Evolutionary conservation across 441 rosid genomes (phyloP).

Genomic region (Arabidopsis hybrid): DNA sequence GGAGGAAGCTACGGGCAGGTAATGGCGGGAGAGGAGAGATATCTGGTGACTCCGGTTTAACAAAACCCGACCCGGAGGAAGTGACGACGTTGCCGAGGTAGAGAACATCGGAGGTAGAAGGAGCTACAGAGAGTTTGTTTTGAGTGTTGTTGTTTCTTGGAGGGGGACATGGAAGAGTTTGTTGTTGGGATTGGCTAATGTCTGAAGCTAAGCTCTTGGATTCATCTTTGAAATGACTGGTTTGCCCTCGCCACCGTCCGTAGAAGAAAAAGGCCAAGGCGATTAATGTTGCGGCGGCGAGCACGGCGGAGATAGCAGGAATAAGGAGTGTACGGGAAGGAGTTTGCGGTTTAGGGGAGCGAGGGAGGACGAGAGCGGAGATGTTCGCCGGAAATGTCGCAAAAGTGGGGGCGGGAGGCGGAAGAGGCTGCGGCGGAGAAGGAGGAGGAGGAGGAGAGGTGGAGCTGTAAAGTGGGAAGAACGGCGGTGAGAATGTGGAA

Average conservation of each 20-base stretch:
- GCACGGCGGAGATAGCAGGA: slow-evolving; percentile 60
- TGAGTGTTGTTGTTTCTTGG: slow-evolving; percentile 35
- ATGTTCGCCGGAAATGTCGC: slow-evolving; percentile 96
- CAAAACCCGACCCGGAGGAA: slow-evolving; percentile 47
- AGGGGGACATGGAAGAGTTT: slow-evolving; percentile 32
- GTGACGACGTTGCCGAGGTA: slow-evolving; percentile 67
- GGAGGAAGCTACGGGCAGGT: slow-evolving; percentile 43
- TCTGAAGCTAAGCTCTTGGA: slow-evolving; percentile 50
- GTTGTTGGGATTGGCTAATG: slow-evolving; percentile 31
- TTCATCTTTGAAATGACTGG: slow-evolving; percentile 38
- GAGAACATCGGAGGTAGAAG: slow-evolving; percentile 43
- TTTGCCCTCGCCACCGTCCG: slow-evolving; percentile 52
- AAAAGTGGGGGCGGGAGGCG: slow-evolving; percentile 64
- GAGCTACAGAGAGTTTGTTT: slow-evolving; percentile 47
- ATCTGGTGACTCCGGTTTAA: slow-evolving; percentile 87
- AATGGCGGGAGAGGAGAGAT: slow-evolving; percentile 89
- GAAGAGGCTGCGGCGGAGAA: slow-evolving; percentile 59
- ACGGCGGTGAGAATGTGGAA: slow-evolving; percentile 50
- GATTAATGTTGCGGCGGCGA: slow-evolving; percentile 53
- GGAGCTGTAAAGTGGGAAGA: slow-evolving; percentile 51
- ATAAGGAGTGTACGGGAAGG: slow-evolving; percentile 60
- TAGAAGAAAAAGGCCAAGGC: slow-evolving; percentile 53
- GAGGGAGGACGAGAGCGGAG: slow-evolving; percentile 87
- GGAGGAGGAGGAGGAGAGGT: slow-evolving; percentile 47
- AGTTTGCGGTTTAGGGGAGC: slow-evolving; percentile 51